Evolutionary conservation across 1,139 yeast species (phyloP).

Genomic region (Debaryomyces fabryi): DNA sequence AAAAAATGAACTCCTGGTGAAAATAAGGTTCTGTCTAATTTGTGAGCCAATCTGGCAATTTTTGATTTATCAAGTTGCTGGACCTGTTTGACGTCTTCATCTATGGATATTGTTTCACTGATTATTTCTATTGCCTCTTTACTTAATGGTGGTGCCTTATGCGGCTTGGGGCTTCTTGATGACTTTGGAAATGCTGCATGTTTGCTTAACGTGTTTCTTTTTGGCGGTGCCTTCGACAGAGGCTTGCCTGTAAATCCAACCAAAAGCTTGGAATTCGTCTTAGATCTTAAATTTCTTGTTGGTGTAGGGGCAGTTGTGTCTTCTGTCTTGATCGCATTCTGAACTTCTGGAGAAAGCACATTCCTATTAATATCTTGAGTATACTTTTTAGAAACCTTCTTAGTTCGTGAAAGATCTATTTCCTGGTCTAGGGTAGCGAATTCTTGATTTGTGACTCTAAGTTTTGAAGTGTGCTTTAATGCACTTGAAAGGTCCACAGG

Average conservation of each 20-base stretch:
- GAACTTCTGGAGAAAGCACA: constrained; percentile 15
- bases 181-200: background rate
- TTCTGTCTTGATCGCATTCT: constrained; percentile 11
- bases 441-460: constrained; percentile 15
- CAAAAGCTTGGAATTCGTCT: constrained; percentile 7
- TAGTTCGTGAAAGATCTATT: constrained; percentile 7
- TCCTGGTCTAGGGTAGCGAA: constrained; percentile 15
- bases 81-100: constrained; percentile 24
- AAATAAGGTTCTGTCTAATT: constrained; percentile 68
- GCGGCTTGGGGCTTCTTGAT: constrained; percentile 1
- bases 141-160: background rate
- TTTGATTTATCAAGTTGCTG: constrained; percentile 25
- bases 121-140: constrained; percentile 4
- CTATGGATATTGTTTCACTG: constrained; percentile 6
- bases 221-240: constrained; percentile 2
- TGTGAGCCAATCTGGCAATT: constrained; percentile 56
- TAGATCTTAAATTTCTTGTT: background rate
- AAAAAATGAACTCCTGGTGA: constrained; percentile 84
- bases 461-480: constrained; percentile 16
- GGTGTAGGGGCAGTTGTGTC: background rate
- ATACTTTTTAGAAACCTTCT: constrained; percentile 12
- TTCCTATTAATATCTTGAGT: constrained; percentile 13
- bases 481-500: constrained; percentile 16
- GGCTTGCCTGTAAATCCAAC: constrained; percentile 3
- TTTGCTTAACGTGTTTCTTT: constrained; percentile 3